Percentiles rank a stretch among this genome's conserved stretches.
Conservation (phyloP, 768 basidiomycete genomes). For the Boletus edulis region DNA sequence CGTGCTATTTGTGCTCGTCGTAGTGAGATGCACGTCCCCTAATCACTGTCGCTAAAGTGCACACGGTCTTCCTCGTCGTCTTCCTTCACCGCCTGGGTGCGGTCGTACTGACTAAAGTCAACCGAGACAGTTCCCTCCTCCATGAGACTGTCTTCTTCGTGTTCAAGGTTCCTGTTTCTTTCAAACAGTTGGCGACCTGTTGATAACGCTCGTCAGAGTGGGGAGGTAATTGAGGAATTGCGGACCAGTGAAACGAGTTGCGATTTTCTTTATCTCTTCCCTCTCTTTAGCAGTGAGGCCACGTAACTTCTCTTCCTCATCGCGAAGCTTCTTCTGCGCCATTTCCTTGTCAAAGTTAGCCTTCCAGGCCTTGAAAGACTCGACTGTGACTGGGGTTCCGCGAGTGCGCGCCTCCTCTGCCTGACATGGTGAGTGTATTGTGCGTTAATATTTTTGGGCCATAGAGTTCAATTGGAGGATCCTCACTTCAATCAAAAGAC, state of each 20-base stretch:
- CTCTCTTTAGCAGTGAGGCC: constrained; percentile 73
- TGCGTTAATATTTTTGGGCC: not conserved
- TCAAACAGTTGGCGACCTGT: constrained; percentile 93
- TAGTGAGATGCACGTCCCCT: constrained; percentile 16
- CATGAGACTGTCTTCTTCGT: constrained; percentile 72
- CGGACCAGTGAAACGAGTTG: constrained; percentile 67
- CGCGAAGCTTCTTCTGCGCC: constrained; percentile 52
- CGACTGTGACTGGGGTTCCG: constrained; percentile 88
- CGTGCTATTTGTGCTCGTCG: not conserved
- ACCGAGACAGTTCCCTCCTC: constrained; percentile 89
- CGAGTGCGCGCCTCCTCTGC: constrained; percentile 84
- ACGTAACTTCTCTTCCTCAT: constrained; percentile 79
- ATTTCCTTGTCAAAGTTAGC: constrained; percentile 71
- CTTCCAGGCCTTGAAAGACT: constrained; percentile 83
- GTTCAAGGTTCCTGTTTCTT: constrained; percentile 63
- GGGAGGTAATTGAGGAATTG: not conserved
- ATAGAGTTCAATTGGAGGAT: not conserved
- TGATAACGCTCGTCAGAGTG: constrained; percentile 4
- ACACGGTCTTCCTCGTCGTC: constrained; percentile 62
- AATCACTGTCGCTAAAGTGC: constrained; percentile 88
- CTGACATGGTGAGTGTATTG: constrained; percentile 38
- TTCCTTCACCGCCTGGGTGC: constrained; percentile 46
- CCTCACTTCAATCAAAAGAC: constrained; percentile 70
- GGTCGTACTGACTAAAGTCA: constrained; percentile 86
- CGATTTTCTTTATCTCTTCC: constrained; percentile 74